Evolutionary conservation across 1,139 yeast genomes (phyloP).

Genomic region (Spencermartinsiella ligniputridi): DNA sequence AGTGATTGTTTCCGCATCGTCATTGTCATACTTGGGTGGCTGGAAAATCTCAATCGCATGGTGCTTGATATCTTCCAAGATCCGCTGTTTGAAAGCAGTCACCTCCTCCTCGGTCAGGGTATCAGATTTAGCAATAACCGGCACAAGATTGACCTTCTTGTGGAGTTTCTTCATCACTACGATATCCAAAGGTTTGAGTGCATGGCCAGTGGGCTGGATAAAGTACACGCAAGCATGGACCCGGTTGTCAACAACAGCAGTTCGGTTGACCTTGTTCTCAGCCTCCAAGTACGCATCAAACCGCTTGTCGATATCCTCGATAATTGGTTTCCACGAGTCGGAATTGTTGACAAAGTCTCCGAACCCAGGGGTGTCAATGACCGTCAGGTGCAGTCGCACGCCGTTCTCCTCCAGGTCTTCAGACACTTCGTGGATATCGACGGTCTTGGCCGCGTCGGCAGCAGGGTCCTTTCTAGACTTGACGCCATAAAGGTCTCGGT

Average conservation of each 20-base stretch:
- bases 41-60: constrained; percentile 76
- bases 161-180: constrained; percentile 85
- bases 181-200: constrained; percentile 83
- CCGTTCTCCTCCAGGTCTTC: constrained; percentile 90
- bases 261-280: constrained; percentile 81
- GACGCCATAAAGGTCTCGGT: constrained; percentile 58
- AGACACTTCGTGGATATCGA: constrained; percentile 61
- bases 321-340: constrained; percentile 90
- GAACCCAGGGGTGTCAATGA: constrained; percentile 90
- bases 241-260: constrained; percentile 78
- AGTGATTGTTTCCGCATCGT: constrained; percentile 71
- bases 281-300: constrained; percentile 86
- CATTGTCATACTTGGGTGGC: constrained; percentile 76
- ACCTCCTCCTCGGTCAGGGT: constrained; percentile 88
- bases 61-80: constrained; percentile 67
- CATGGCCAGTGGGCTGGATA: constrained; percentile 96
- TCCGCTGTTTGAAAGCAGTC: constrained; percentile 59
- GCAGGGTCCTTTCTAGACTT: constrained; percentile 33
- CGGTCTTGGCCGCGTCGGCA: constrained; percentile 40
- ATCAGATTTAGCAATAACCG: constrained; percentile 93
- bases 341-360: constrained; percentile 87
- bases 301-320: constrained; percentile 81
- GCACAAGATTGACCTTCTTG: constrained; percentile 88
- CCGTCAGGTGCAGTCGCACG: constrained; percentile 77
- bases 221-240: constrained; percentile 96